Conservation (phyloP, 768 basidiomycete species). For the Tricholoma furcatifolium region DNA sequence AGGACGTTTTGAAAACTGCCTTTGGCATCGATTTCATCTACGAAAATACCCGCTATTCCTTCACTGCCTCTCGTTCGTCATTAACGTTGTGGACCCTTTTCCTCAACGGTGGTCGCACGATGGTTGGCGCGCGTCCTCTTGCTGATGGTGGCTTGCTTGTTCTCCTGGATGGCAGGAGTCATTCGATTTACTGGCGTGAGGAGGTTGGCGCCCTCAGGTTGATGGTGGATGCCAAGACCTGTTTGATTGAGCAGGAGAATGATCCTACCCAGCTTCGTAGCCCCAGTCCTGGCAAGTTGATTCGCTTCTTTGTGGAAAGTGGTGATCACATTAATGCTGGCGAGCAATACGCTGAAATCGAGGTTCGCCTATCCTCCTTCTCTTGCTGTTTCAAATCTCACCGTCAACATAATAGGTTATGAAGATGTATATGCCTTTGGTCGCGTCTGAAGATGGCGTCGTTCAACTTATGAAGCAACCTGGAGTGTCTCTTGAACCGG, state of each 20-base stretch:
- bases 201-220: slow-evolving; percentile 92
- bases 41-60: slow-evolving; percentile 92
- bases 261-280: slow-evolving; percentile 97
- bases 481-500: slow-evolving; percentile 93
- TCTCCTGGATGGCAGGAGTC: slow-evolving; percentile 89
- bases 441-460: slow-evolving; percentile 90
- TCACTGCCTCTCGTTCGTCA: slow-evolving; percentile 92
- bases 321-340: slow-evolving; percentile 97
- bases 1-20: slow-evolving; percentile 93
- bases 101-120: slow-evolving; percentile 90
- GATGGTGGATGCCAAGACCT: slow-evolving; percentile 97
- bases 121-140: slow-evolving; percentile 89
- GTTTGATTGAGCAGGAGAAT: slow-evolving; percentile 98
- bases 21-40: slow-evolving; percentile 98
- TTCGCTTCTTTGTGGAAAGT: slow-evolving; percentile 92
- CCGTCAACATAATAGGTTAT: slow-evolving; percentile 57
- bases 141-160: slow-evolving; percentile 95
- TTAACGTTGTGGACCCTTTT: slow-evolving; percentile 90
- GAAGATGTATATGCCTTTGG: slow-evolving; percentile 99
- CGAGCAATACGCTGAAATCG: slow-evolving; percentile 97
- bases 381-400: neutral
- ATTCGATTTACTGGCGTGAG: slow-evolving; percentile 97
- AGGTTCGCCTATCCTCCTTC: slow-evolving; percentile 48
- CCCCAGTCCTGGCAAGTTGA: slow-evolving; percentile 94
- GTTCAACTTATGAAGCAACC: slow-evolving; percentile 98